phyloP scores from a whole-genome alignment of 768 basidiomycete genomes.

The Royoungia palumana region DNA sequence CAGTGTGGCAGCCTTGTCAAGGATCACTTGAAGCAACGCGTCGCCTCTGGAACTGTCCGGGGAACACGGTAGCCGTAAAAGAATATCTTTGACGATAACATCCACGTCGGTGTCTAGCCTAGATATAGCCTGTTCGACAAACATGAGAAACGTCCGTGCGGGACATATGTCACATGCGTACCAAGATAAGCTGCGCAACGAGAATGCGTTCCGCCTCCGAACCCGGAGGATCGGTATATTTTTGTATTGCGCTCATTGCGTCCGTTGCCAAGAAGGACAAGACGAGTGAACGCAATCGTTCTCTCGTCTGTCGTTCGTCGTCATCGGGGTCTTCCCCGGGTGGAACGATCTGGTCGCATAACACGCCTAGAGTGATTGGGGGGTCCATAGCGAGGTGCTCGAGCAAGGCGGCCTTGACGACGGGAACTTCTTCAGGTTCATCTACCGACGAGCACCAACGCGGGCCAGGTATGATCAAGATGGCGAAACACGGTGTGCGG shows the following conservation, averaged over 20 bases:
- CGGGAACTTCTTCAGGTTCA: constrained; percentile 59
- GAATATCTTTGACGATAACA: constrained; percentile 49
- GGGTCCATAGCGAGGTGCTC: constrained; percentile 66
- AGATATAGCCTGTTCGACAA: constrained; percentile 43
- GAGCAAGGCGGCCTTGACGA: constrained; percentile 57
- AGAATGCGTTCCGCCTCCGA: constrained; percentile 48
- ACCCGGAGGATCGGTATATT: constrained; percentile 39
- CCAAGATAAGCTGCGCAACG: constrained; percentile 47
- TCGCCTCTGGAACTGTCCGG: constrained; percentile 33
- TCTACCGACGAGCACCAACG: constrained; percentile 38
- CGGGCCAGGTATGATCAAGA: constrained; percentile 21
- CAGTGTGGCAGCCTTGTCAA: constrained; percentile 34
- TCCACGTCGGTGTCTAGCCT: constrained; percentile 42
- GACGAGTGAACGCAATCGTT: constrained; percentile 56
- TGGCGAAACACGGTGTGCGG: constrained; percentile 3
- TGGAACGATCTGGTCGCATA: constrained; percentile 64
- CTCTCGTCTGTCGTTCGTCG: constrained; percentile 55
- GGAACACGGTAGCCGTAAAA: constrained; percentile 49
- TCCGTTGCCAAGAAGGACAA: constrained; percentile 55
- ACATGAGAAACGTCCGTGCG: constrained; percentile 1
- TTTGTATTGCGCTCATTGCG: constrained; percentile 45
- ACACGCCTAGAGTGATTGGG: constrained; percentile 55
- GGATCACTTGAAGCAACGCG: constrained; percentile 39
- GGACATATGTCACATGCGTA: constrained; percentile 26
- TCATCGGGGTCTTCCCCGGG: constrained; percentile 50